These are phyloP conservation scores for Aspergillus terreus DNA, from an alignment of 2,329 filamentous ascomycete species.

Conservation along the genomic window DNA sequence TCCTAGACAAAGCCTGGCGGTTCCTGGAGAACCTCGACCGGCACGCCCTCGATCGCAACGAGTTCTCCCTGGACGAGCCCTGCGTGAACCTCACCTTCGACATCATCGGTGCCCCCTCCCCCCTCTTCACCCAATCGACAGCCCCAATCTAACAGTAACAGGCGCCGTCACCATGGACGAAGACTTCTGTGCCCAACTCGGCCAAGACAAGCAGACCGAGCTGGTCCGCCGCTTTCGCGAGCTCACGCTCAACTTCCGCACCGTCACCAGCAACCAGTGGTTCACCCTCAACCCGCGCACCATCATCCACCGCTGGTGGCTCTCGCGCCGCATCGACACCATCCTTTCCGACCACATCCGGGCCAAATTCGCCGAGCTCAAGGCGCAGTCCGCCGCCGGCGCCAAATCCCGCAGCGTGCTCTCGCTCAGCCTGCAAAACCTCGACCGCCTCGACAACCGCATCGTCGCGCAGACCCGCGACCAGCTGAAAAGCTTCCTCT, in stretches of 20 bases:
- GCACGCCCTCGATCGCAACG: slow-evolving; percentile 15
- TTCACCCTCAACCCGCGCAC: background rate
- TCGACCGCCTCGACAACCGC: background rate
- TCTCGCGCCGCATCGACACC: slow-evolving; percentile 5
- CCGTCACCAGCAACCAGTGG: background rate
- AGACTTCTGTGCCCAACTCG: slow-evolving; percentile 21
- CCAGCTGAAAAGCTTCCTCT: slow-evolving; percentile 39
- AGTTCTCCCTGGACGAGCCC: slow-evolving; percentile 22
- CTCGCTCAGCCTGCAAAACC: slow-evolving; percentile 11
- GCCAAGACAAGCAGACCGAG: slow-evolving; percentile 10
- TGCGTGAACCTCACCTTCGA: slow-evolving; percentile 29
- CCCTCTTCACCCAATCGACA: background rate
- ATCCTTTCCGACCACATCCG: slow-evolving; percentile 8
- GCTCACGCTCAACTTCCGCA: slow-evolving; percentile 11
- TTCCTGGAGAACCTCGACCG: slow-evolving; percentile 22
- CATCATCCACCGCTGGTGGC: background rate
- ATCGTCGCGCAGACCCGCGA: slow-evolving; percentile 17
- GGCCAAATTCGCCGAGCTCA: slow-evolving; percentile 2
- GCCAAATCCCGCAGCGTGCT: slow-evolving; percentile 8
- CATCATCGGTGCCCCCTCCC: slow-evolving; percentile 23
- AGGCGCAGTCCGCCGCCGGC: background rate
- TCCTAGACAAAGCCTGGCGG: slow-evolving; percentile 22
- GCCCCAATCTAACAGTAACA: background rate
- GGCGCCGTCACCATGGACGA: slow-evolving; percentile 17
- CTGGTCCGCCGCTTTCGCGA: slow-evolving; percentile 21